Evolutionary conservation across 1,284 basidiomycete species (phyloP), one percentile per base, ranked within the genome.

Genomic region (Rhodotorula sp.): DNA sequence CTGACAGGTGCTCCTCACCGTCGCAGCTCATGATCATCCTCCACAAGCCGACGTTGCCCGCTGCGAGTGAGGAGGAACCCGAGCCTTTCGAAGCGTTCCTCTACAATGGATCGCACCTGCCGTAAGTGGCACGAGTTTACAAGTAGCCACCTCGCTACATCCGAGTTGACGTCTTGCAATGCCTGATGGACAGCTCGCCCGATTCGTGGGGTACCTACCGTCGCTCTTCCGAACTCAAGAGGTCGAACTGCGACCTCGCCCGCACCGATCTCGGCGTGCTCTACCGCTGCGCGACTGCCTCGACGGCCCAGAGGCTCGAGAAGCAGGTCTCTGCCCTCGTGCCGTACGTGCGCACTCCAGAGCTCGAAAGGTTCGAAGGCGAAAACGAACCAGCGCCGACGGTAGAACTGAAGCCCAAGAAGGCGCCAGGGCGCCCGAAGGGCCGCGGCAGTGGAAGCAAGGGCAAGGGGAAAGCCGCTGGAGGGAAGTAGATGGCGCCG

Each of bases 61-160:
- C 23, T 58, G 39, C 51, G n/a, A 67, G 59, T 43, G 46, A 21
- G 5, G 34, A 65, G 3, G 29, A 34, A 3, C 16, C 46, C 21
- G 6, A 34, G 65, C 58, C 54, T 43, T 61, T 39, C 51, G 43
- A 67, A 46, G 65, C 59, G 2, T 67, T 67, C 59, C 58, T 67
- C 21, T 60, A 61, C 59, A 43, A 61, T 21, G 65, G 59, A 5
- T 61, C 59, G 43, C 65, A 67, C 59, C 43, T 26, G 47, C 65
- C 59, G 65, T 61, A n/a, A 23, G 57, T 52, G 5, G 34, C 34
- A 7, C 34, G 34, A 34, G 34, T 34, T 34, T 8, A 34, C 34
- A 34, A 34, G 7, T 5, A 48, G 12, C 39, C 8, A 12, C 5
- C 52, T 56, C 58, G 26, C 64, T 21, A 51, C 2, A 34, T 34